phyloP scores from a whole-genome alignment of 2,329 filamentous ascomycete species.

The Monosporascus sp. region DNA sequence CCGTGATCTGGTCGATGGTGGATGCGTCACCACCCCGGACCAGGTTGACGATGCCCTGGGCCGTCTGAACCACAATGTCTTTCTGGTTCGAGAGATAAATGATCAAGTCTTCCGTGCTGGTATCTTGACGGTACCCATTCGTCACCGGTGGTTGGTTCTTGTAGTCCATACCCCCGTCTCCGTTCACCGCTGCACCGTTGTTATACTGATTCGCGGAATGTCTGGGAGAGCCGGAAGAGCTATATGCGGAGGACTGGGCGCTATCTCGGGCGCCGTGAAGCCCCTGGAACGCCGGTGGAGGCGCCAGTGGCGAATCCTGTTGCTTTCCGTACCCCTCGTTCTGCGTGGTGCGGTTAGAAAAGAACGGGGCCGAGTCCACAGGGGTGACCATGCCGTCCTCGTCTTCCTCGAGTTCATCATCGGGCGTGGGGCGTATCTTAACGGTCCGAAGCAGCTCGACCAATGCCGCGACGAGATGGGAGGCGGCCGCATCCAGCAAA shows the following conservation, averaged over 20 bases:
- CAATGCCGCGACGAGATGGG: constrained; percentile 78
- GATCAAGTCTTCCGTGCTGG: constrained; percentile 49
- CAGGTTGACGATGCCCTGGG: constrained; percentile 72
- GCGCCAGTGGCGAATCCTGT: constrained; percentile 38
- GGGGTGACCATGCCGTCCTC: constrained; percentile 63
- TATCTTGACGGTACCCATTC: constrained; percentile 34
- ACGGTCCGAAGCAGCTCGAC: constrained; percentile 79
- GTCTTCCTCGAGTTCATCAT: constrained; percentile 71
- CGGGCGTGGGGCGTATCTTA: constrained; percentile 74
- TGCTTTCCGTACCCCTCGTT: constrained; percentile 27
- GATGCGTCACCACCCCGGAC: constrained; percentile 58
- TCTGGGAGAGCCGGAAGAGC: constrained; percentile 63
- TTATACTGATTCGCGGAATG: constrained; percentile 45
- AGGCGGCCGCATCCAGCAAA: constrained; percentile 85
- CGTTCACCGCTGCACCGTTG: constrained; percentile 29
- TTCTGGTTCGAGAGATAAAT: constrained; percentile 81
- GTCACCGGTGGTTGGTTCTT: constrained; percentile 28
- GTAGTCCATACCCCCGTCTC: constrained; percentile 31
- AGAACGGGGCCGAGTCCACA: constrained; percentile 63
- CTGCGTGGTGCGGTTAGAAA: constrained; percentile 49
- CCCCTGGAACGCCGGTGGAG: constrained; percentile 52
- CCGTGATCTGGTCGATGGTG: constrained; percentile 56
- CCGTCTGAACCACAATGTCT: constrained; percentile 69
- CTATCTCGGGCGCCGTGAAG: constrained; percentile 53
- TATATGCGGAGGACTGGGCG: constrained; percentile 68